phyloP scores from a whole-genome alignment of 768 basidiomycete species.

The Boletus rubescentipes region DNA sequence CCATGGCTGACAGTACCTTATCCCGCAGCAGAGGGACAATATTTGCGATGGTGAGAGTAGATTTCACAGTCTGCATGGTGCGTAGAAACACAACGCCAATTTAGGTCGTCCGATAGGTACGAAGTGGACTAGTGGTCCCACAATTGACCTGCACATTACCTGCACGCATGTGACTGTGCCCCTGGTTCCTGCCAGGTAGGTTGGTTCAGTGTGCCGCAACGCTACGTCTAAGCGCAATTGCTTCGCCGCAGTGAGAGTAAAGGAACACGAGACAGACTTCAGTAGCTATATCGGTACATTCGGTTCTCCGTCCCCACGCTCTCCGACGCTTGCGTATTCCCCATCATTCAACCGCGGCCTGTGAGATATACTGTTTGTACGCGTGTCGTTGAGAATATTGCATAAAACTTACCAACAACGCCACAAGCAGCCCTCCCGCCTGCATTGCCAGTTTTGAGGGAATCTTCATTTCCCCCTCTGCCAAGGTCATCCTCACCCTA shows the following conservation, averaged over 20 bases:
- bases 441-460: slow-evolving; percentile 77
- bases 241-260: slow-evolving; percentile 13
- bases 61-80: not conserved
- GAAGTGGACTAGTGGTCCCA: not conserved
- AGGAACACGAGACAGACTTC: slow-evolving; percentile 10
- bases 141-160: not conserved
- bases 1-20: not conserved
- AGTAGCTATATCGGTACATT: slow-evolving; percentile 1
- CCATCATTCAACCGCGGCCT: slow-evolving; percentile 22
- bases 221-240: not conserved
- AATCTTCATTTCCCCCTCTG: slow-evolving; percentile 63
- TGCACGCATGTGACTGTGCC: not conserved
- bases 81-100: not conserved
- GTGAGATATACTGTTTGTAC: not conserved
- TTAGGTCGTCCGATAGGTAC: not conserved
- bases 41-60: not conserved
- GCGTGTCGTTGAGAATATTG: not conserved
- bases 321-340: not conserved
- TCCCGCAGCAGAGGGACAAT: not conserved
- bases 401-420: slow-evolving; percentile 56
- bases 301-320: not conserved
- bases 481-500: slow-evolving; percentile 81
- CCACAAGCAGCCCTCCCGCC: slow-evolving; percentile 79
- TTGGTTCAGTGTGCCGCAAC: not conserved
- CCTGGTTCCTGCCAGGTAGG: not conserved